These are phyloP conservation scores for Butyriboletus loyo DNA, from an alignment of 768 basidiomycete species.

Conservation along the genomic window DNA sequence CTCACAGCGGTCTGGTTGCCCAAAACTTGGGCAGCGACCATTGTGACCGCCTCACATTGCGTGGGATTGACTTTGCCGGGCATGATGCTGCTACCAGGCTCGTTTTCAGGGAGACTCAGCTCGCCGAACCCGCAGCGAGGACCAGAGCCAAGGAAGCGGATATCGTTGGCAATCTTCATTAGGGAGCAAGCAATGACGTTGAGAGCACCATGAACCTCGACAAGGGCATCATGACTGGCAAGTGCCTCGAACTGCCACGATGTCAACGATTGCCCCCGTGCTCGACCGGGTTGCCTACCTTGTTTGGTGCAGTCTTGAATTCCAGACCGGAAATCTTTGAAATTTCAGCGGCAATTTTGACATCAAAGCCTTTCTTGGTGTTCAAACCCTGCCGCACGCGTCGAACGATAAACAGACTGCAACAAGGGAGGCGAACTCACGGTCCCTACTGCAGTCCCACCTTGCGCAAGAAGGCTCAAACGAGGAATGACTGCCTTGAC, in stretches of 20 bases:
- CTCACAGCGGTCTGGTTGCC: constrained; percentile 94
- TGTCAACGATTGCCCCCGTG: constrained; percentile 2
- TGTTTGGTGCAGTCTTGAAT: constrained; percentile 98
- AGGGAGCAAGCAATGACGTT: constrained; percentile 95
- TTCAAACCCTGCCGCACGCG: constrained; percentile 73
- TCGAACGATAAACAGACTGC: constrained; percentile 3
- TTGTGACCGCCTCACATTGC: constrained; percentile 97
- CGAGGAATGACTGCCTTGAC: constrained; percentile 80
- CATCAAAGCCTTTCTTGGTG: constrained; percentile 95
- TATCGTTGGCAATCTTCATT: constrained; percentile 99
- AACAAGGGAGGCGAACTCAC: constrained; percentile 42
- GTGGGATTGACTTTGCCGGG: constrained; percentile 99
- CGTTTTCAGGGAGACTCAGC: constrained; percentile 92
- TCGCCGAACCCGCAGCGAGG: constrained; percentile 98
- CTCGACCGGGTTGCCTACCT: constrained; percentile 47
- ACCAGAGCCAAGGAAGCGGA: constrained; percentile 95
- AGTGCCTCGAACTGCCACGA: constrained; percentile 85
- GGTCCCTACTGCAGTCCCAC: constrained; percentile 98
- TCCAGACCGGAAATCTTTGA: constrained; percentile 85
- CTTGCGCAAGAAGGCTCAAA: constrained; percentile 87
- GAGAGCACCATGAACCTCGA: constrained; percentile 95
- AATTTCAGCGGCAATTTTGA: constrained; percentile 88
- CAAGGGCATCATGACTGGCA: constrained; percentile 96
- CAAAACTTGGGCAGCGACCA: constrained; percentile 98
- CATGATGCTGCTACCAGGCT: constrained; percentile 99